Evolutionary conservation across 2,329 filamentous ascomycete genomes (phyloP).

Genomic region (Cercospora berteroae): DNA sequence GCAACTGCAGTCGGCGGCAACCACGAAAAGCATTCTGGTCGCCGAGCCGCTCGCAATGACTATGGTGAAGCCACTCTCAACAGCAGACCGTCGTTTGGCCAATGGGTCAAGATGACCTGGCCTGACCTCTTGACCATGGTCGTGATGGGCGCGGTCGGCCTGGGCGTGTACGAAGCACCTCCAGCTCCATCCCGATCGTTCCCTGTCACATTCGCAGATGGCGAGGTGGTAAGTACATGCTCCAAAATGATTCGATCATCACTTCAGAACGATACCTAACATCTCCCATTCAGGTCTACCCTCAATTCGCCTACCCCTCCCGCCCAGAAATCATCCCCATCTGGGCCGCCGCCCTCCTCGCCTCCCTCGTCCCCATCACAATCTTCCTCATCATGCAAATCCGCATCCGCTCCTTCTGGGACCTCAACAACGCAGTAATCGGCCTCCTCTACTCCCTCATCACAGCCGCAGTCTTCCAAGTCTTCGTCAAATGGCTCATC

Average conservation of each 20-base stretch:
- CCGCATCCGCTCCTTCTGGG: slow-evolving; percentile 44
- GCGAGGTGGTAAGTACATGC: slow-evolving; percentile 7
- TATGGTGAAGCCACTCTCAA: slow-evolving; percentile 5
- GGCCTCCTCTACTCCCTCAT: slow-evolving; percentile 70
- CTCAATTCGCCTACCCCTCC: slow-evolving; percentile 51
- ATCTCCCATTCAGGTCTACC: background rate
- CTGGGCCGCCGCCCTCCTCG: slow-evolving; percentile 66
- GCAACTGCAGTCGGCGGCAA: slow-evolving; percentile 30
- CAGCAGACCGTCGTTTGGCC: slow-evolving; percentile 60
- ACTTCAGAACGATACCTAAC: background rate
- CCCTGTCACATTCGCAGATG: slow-evolving; percentile 2
- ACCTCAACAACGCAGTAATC: slow-evolving; percentile 66
- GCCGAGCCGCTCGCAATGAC: background rate
- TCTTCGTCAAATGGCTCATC: slow-evolving; percentile 73
- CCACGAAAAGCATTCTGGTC: slow-evolving; percentile 2
- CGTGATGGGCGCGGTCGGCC: slow-evolving; percentile 8
- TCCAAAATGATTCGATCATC: background rate
- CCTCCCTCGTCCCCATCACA: slow-evolving; percentile 62
- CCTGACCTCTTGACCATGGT: slow-evolving; percentile 67
- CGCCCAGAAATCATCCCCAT: slow-evolving; percentile 70
- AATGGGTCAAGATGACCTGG: slow-evolving; percentile 68
- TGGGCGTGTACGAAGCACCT: slow-evolving; percentile 10
- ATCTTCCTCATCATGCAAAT: slow-evolving; percentile 63
- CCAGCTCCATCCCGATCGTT: slow-evolving; percentile 9
- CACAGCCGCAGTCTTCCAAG: slow-evolving; percentile 70